Conservation (phyloP, 169 alveolate species). For the Plasmodium vivax region DNA sequence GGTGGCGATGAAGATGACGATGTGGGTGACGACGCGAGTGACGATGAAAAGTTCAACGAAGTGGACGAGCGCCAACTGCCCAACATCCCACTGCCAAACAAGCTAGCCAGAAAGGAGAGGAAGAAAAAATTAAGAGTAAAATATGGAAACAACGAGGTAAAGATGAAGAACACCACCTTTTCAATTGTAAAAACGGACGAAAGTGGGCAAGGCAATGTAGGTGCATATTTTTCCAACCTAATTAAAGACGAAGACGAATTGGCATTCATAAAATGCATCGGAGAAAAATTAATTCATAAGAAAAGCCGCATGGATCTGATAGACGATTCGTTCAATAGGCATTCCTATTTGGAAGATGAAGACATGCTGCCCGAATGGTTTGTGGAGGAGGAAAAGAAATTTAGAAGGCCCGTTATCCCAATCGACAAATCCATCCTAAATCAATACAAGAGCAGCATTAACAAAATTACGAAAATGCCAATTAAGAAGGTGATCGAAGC, state of each 20-base stretch:
- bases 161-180: constrained; percentile 66
- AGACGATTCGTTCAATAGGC: constrained; percentile 95
- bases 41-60: constrained; percentile 54
- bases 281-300: constrained; percentile 88
- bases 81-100: constrained; percentile 70
- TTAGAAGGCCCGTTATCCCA: constrained; percentile 94
- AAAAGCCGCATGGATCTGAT: constrained; percentile 93
- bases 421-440: constrained; percentile 95
- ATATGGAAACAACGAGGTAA: constrained; percentile 58
- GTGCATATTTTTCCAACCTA: constrained; percentile 57
- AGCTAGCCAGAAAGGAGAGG: constrained; percentile 66
- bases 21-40: neutral
- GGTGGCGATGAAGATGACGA: neutral
- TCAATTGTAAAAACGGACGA: constrained; percentile 67
- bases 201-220: constrained; percentile 17
- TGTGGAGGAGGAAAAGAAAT: constrained; percentile 95
- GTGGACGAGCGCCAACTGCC: constrained; percentile 25
- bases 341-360: constrained; percentile 91
- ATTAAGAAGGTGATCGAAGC: constrained; percentile 97
- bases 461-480: constrained; percentile 95
- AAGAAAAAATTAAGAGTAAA: constrained; percentile 72
- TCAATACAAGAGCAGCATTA: constrained; percentile 93
- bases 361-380: constrained; percentile 97
- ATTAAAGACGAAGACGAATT: constrained; percentile 80
- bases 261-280: constrained; percentile 76